These are phyloP conservation scores for Euphorbia tirucalli DNA, from an alignment of 345 rosid species.

Conservation along the genomic window DNA sequence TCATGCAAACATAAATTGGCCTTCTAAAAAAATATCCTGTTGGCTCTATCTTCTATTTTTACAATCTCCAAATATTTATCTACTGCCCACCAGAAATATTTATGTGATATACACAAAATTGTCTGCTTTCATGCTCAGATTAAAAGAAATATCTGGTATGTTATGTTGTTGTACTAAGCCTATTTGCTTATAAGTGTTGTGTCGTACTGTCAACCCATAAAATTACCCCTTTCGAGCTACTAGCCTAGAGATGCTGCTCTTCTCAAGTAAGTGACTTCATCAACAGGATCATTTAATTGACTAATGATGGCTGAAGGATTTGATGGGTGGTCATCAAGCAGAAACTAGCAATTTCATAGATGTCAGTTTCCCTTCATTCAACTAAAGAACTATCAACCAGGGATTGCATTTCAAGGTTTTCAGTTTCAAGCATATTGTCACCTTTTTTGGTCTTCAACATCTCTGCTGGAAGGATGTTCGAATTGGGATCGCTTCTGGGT, in stretches of 20 bases:
- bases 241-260: too few species aligned
- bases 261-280: not conserved
- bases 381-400: constrained; percentile 22
- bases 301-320: not conserved
- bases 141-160: not conserved
- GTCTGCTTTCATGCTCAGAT: constrained; percentile 6
- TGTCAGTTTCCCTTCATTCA: not conserved
- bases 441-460: constrained; percentile 42
- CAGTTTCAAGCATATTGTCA: constrained; percentile 11
- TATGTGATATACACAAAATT: not conserved
- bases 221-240: not conserved
- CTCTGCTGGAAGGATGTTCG: constrained; percentile 48
- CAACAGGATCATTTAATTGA: not conserved
- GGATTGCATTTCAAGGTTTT: constrained; percentile 52
- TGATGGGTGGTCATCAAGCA: not conserved
- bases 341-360: not conserved
- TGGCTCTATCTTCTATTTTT: not conserved
- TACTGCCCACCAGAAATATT: constrained; percentile 1
- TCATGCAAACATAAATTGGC: not conserved
- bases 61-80: not conserved
- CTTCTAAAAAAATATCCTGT: not conserved
- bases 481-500: constrained; percentile 52
- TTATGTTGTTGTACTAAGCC: not conserved
- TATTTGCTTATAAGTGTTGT: not conserved
- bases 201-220: not conserved